Conservation (phyloP, 176 grass and related monocot species). For the Aegilops sharonensis region DNA sequence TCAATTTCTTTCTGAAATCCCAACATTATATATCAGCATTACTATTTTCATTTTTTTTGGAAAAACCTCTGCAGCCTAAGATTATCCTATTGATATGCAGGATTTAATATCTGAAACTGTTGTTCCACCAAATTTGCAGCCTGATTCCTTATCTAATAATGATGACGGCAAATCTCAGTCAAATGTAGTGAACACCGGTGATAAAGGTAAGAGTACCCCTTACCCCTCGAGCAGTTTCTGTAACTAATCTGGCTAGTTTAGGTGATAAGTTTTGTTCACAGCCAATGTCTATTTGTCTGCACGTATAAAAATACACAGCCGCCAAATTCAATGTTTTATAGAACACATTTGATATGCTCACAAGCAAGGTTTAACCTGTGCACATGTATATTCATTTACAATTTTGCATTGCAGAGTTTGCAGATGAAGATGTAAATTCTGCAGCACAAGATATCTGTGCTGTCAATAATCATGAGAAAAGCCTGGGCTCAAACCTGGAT, state of each 20-base stretch:
- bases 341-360: background rate
- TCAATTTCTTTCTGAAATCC: background rate
- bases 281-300: background rate
- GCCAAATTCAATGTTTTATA: background rate
- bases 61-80: conserved; percentile 14
- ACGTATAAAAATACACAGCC: background rate
- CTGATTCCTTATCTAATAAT: conserved; percentile 48
- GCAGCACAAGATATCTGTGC: conserved; percentile 18
- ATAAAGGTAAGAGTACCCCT: conserved; percentile 46
- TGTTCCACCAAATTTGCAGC: conserved; percentile 49
- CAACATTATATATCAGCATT: background rate
- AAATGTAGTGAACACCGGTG: conserved; percentile 39
- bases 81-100: conserved; percentile 34
- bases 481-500: conserved; percentile 34
- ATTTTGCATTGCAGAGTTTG: conserved; percentile 25
- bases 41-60: background rate
- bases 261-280: background rate
- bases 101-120: conserved; percentile 52
- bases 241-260: background rate
- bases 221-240: background rate
- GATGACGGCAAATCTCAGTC: conserved; percentile 51
- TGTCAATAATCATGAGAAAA: conserved; percentile 28
- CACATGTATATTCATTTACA: conserved; percentile 13
- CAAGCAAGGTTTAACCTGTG: conserved; percentile 11
- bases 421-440: conserved; percentile 17